Evolutionary conservation across 495 filamentous ascomycete species (phyloP).

Genomic region (Tuber microsphaerosporum): DNA sequence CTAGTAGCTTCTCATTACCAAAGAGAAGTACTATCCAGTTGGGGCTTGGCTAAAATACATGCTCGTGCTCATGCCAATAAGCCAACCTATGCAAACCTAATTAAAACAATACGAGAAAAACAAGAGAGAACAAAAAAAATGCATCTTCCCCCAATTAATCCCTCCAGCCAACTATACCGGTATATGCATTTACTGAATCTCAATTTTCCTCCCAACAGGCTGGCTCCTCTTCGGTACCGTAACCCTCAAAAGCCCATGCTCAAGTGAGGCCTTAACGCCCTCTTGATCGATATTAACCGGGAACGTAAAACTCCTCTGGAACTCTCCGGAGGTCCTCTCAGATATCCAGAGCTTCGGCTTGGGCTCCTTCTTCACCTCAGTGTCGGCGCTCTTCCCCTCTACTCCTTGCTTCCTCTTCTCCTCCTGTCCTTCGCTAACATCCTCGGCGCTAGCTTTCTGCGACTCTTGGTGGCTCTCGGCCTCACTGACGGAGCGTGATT

Average conservation of each 20-base stretch:
- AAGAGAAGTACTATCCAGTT: no score
- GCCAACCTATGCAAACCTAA: not conserved
- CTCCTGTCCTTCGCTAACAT: not conserved
- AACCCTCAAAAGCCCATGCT: conserved; percentile 65
- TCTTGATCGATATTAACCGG: conserved; percentile 68
- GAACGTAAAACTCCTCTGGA: conserved; percentile 73
- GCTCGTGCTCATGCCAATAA: no score
- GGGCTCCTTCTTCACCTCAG: conserved; percentile 41
- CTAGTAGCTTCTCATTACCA: no score
- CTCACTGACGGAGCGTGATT: conserved; percentile 35
- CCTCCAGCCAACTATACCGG: not conserved
- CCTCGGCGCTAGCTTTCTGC: not conserved
- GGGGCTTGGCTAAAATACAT: no score
- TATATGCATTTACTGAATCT: conserved; percentile 48
- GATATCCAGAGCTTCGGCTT: conserved; percentile 62
- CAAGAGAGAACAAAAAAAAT: not conserved
- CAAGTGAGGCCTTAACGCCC: conserved; percentile 62
- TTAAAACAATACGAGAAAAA: not conserved
- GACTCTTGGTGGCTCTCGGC: conserved; percentile 30
- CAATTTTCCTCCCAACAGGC: conserved; percentile 50
- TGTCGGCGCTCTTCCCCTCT: conserved; percentile 26
- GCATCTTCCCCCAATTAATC: not conserved
- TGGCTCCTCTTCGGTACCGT: conserved; percentile 67
- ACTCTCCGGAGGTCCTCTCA: conserved; percentile 73
- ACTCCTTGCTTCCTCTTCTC: conserved; percentile 23